A percentile compares a stretch with the other conserved stretches of the same genome.
Evolutionary conservation across 345 rosid genomes (phyloP).

Genomic region (Garcia nutans): DNA sequence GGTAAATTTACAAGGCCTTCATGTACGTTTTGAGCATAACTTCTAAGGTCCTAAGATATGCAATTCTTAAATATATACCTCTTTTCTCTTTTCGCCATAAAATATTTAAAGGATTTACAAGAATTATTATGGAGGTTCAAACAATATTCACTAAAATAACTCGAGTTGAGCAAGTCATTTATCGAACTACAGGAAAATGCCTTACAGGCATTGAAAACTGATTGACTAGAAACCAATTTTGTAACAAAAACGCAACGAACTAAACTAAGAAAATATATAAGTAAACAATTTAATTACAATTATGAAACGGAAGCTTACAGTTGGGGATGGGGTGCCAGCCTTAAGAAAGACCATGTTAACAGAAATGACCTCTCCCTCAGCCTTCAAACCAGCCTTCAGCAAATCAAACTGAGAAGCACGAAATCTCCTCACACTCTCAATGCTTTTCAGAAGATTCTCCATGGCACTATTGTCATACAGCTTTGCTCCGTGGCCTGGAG

Average conservation of each 20-base stretch:
- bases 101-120: neutral
- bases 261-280: too few relatives aligned
- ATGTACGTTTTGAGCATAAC: neutral
- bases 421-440: constrained; percentile 78
- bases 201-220: too few relatives aligned
- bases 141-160: too few relatives aligned
- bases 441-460: constrained; percentile 87
- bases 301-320: constrained; percentile 43
- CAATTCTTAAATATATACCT: too few relatives aligned
- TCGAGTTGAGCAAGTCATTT: too few relatives aligned
- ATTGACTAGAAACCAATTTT: too few relatives aligned
- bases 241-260: too few relatives aligned
- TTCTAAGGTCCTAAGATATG: neutral
- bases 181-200: too few relatives aligned
- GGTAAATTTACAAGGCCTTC: neutral
- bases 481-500: constrained; percentile 96
- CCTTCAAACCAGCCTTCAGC: constrained; percentile 74
- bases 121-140: neutral
- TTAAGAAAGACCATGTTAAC: constrained; percentile 78
- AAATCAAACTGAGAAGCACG: constrained; percentile 90
- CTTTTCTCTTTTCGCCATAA: neutral
- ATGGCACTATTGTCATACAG: constrained; percentile 84
- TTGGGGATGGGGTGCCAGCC: constrained; percentile 96
- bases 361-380: constrained; percentile 85
- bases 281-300: too few relatives aligned